Conservation (phyloP, 306 rosid species). For the Mimosa pudica region DNA sequence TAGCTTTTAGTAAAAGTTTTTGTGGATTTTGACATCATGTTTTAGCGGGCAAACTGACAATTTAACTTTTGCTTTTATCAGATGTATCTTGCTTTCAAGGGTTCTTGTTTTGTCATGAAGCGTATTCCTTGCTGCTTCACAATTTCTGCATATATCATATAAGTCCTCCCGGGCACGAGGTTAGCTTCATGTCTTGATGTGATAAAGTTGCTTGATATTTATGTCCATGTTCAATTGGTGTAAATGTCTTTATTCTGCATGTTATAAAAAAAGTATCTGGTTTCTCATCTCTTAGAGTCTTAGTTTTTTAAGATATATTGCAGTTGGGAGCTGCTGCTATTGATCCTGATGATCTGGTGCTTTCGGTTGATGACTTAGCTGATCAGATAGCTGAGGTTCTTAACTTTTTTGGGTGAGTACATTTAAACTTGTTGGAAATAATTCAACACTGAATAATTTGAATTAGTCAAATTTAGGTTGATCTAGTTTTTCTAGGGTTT, state of each 20-base stretch:
- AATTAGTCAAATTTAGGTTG: too few relatives aligned
- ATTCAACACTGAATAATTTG: too few relatives aligned
- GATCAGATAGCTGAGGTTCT: constrained; percentile 96
- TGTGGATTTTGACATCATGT: constrained; percentile 16
- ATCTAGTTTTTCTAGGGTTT: too few relatives aligned
- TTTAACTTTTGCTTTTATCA: constrained; percentile 57
- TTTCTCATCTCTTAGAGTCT: constrained; percentile 52
- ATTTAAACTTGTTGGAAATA: constrained; percentile 33
- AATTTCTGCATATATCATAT: constrained; percentile 96
- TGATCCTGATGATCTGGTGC: constrained; percentile 58
- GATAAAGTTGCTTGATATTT: constrained; percentile 26
- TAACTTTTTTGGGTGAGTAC: constrained; percentile 77
- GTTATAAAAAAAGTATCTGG: constrained; percentile 34
- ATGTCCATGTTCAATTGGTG: constrained; percentile 15
- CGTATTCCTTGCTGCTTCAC: constrained; percentile 86
- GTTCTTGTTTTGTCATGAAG: constrained; percentile 89
- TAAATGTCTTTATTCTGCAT: constrained; percentile 25
- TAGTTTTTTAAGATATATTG: constrained; percentile 71
- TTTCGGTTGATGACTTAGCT: constrained; percentile 89
- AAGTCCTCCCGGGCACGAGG: constrained; percentile 99
- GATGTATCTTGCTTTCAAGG: constrained; percentile 97
- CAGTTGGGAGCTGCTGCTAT: constrained; percentile 92
- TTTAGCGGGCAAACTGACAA: constrained; percentile 25
- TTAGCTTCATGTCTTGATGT: constrained; percentile 48
- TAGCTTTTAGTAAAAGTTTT: not conserved